Evolutionary conservation across 2,329 filamentous ascomycete species (phyloP), one percentile per base, ranked within the genome.

Genomic region (Aspergillus sp.): DNA sequence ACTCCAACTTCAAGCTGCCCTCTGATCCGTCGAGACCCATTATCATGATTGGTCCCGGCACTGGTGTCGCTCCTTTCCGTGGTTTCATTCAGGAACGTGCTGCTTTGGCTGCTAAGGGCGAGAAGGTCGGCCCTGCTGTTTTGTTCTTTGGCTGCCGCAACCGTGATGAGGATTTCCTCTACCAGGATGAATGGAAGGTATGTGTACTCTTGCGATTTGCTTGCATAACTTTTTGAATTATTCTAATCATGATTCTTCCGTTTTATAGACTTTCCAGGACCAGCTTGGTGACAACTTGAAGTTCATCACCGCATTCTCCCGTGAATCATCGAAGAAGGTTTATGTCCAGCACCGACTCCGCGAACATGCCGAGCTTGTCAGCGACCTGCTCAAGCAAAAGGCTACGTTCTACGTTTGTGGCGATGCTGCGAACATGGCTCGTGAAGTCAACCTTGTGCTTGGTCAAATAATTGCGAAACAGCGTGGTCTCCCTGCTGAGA

Each of bases 1-100:
- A 97, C 79, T 98, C 95, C 64, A 99, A 98, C 81, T 99, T 99
- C 86, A 98, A 98, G 81, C 86, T 99, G 30, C 95, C 95, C 8
- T 97, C 95, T 15, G 93, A 99, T 69, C 92, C 95, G 4, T 86
- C 89, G 49, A 96, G 96, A 78, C 95, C 95, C 30, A 82, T 99
- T 67, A 96, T 99, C 75, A 93, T 97, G 87, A 86, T 98, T 66
- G 95, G 95, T 22, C 95, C 95, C 12, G 95, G 95, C 72, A 98
- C 95, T 53, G 95, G 95, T 81, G 92, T 97, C 55, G 95, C 95
- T 24, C 95, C 95, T 17, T 97, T 99, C 86, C 88, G 95, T 65
- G 95, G 84, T 6, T 99, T 99, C 73, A 83, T 99, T 9, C 95
- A 98, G 73, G 95, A 99, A 77, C 87, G 95, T 67, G 92, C 91